Evolutionary conservation across 2,329 filamentous ascomycete genomes (phyloP).

Genomic region (Verticillium nubilum): DNA sequence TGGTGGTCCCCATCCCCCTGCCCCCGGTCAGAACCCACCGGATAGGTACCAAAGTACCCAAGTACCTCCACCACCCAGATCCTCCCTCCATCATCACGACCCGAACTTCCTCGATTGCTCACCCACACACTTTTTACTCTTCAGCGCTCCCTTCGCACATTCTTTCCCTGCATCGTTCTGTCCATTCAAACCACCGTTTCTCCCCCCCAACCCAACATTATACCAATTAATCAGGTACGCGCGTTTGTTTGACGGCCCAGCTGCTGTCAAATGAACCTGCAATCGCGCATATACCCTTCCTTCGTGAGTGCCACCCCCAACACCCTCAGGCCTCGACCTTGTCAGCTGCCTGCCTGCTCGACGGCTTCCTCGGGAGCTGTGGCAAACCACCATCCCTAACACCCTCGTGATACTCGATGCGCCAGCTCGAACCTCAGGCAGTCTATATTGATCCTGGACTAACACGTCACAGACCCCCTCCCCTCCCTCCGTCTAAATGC

Average conservation of each 20-base stretch:
- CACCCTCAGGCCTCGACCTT: not conserved
- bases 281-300: constrained; percentile 55
- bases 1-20: not conserved
- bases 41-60: not conserved
- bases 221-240: constrained; percentile 35
- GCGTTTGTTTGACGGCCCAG: constrained; percentile 86
- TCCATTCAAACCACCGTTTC: constrained; percentile 10
- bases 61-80: not conserved
- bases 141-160: constrained; percentile 1
- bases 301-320: constrained; percentile 46
- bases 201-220: constrained; percentile 17
- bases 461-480: constrained; percentile 39
- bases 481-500: constrained; percentile 82
- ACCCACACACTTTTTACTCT: constrained; percentile 1
- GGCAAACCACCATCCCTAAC: constrained; percentile 1
- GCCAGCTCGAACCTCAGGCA: not conserved
- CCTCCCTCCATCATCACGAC: not conserved
- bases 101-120: not conserved
- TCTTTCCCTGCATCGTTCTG: constrained; percentile 8
- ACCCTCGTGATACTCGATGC: not conserved
- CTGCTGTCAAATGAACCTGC: constrained; percentile 99
- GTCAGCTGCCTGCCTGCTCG: not conserved
- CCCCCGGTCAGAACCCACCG: not conserved
- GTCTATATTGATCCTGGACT: constrained; percentile 9
- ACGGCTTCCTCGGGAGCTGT: constrained; percentile 4